These are phyloP conservation scores for Daldinia vernicosa DNA, from an alignment of 495 filamentous ascomycete species.

Conservation along the genomic window DNA sequence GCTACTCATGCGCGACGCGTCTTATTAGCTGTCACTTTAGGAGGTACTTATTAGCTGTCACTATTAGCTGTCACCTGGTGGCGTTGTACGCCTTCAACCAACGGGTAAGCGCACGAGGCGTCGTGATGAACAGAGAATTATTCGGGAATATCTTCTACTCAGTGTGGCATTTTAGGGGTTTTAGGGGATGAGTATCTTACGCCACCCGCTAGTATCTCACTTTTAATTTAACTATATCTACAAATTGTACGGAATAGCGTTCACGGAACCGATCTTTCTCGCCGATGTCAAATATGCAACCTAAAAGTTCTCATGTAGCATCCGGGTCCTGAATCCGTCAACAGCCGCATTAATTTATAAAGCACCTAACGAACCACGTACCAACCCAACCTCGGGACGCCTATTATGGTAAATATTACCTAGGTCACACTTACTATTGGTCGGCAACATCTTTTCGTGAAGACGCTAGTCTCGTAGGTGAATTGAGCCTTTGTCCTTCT, in stretches of 20 bases:
- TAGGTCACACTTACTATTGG: background rate
- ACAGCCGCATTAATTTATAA: slow-evolving; percentile 31
- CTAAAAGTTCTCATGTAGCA: slow-evolving; percentile 11
- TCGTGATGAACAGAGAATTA: slow-evolving; percentile 1
- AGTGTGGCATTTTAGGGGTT: no score
- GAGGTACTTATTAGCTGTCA: background rate
- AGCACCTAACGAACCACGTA: slow-evolving; percentile 11
- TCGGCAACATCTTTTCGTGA: background rate
- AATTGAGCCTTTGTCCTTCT: background rate
- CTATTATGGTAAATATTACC: slow-evolving; percentile 2
- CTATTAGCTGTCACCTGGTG: background rate
- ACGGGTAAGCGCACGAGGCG: slow-evolving; percentile 2
- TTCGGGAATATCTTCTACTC: background rate
- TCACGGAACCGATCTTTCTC: slow-evolving; percentile 10
- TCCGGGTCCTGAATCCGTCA: slow-evolving; percentile 26
- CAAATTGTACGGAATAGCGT: background rate
- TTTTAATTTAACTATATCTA: background rate
- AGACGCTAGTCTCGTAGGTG: background rate
- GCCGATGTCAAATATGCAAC: slow-evolving; percentile 11
- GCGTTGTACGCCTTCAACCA: background rate
- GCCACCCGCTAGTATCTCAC: no score
- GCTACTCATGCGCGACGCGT: background rate
- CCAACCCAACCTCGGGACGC: slow-evolving; percentile 5
- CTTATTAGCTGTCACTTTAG: background rate
- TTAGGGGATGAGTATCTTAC: no score